Base-by-base conservation (phyloP, 257 asterid genomes). In the Scutellaria barbata region DNA sequence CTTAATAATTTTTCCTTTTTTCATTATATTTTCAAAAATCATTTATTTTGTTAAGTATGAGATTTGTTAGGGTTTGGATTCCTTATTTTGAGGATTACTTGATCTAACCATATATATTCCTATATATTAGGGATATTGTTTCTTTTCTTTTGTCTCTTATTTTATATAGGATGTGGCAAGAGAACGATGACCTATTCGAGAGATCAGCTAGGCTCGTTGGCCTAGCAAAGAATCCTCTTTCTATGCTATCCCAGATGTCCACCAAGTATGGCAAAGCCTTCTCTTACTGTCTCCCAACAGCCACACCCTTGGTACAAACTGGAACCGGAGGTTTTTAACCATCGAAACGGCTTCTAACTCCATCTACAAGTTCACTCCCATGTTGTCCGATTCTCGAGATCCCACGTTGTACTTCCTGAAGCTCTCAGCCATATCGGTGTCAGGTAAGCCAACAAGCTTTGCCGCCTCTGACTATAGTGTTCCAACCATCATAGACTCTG, bases 111-210 rank as follows among this genome's bases (percentile, higher is more conserved):
- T n/a, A n/a, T n/a, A n/a, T n/a, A n/a, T n/a, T n/a, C n/a, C n/a
- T n/a, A n/a, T n/a, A n/a, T n/a, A n/a, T n/a, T n/a, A n/a, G n/a
- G n/a, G n/a, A n/a, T n/a, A n/a, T n/a, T n/a, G n/a, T n/a, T n/a
- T n/a, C n/a, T n/a, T n/a, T n/a, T n/a, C n/a, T n/a, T n/a, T n/a
- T n/a, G n/a, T n/a, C n/a, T n/a, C n/a, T n/a, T n/a, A n/a, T n/a
- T n/a, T n/a, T n/a, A n/a, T n/a, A n/a, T n/a, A n/a, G 90, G 90
- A 11, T 86, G 90, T 52, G 90, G 90, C 80, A 86, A 39, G 80
- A 83, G 56, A 86, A 83, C 56, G 30, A 68, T 1, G 90, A 88
- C 66, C 69, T 86, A 14, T 86, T 86, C n/a, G 91, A 88, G 33
- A 75, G 69, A 42, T 77, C 91, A 43, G 82, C 82, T 0, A 88